Evolutionary conservation across 2,329 filamentous ascomycete species (phyloP).

Genomic region (Fusarium circinatum): DNA sequence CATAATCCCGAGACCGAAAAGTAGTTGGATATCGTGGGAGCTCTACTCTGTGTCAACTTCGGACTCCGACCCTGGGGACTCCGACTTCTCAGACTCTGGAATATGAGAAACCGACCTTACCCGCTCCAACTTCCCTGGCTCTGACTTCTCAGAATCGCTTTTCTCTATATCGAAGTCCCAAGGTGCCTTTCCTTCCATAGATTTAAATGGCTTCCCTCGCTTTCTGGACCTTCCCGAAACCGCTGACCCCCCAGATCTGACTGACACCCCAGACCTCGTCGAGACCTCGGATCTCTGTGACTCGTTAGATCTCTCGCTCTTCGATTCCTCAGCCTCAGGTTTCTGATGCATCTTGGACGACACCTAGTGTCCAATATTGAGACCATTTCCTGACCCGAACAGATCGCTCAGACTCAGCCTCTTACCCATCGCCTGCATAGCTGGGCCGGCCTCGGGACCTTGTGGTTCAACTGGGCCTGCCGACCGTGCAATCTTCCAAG

Average conservation of each 20-base stretch:
- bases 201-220: not conserved
- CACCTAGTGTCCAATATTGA: slow-evolving; percentile 33
- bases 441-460: slow-evolving; percentile 52
- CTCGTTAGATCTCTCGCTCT: not conserved
- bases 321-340: not conserved
- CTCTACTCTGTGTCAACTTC: slow-evolving; percentile 6
- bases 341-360: slow-evolving; percentile 3
- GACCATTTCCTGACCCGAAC: slow-evolving; percentile 51
- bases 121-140: not conserved
- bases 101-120: not conserved
- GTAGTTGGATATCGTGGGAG: too few relatives aligned
- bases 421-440: slow-evolving; percentile 57
- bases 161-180: not conserved
- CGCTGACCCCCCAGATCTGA: not conserved
- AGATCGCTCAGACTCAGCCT: slow-evolving; percentile 58
- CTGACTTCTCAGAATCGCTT: not conserved
- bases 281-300: not conserved
- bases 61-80: slow-evolving; percentile 6
- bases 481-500: slow-evolving; percentile 53
- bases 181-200: too few relatives aligned
- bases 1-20: not conserved
- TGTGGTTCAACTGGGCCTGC: slow-evolving; percentile 44
- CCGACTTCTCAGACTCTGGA: not conserved
- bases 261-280: not conserved
- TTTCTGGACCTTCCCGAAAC: not conserved